Evolutionary conservation across 2,329 filamentous ascomycete species (phyloP), one percentile per base, ranked within the genome.

Genomic region (Scorias spongiosa): DNA sequence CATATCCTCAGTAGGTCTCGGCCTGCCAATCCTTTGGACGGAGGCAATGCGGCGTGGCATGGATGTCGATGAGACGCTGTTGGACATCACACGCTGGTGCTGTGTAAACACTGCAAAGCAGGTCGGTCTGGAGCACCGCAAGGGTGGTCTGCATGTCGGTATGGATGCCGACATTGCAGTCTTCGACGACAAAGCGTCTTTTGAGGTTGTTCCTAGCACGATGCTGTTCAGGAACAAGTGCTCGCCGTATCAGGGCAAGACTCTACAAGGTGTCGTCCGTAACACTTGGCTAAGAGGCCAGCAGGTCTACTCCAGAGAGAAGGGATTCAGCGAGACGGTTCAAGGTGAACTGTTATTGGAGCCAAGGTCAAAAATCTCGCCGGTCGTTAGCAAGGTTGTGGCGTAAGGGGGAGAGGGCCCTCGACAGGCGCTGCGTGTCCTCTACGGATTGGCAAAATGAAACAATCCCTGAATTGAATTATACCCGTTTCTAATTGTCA

Each of bases 141-240:
- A 95, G 67, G 88, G 88, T n/a, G 80, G 80, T 42, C 65, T 95
- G 36, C 74, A 72, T 46, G 81, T 78, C 0, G 89, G 89, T 0
- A 81, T 86, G 64, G 89, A 96, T 63, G 89, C 81, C 1, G 89
- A 96, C 59, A 73, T 96, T 38, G 91, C 85, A 54, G 80, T 96
- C 12, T 95, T 96, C 59, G 89, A 96, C 59, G 86, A 93, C 49
- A 66, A 72, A n/a, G 78, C 77, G 17, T 73, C 75, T 52, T 98
- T 89, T 73, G 73, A 78, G 18, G 79, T 72, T 43, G 65, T 66
- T 57, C 64, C 57, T n/a, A 78, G 75, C 48, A 85, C 86, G 41
- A 93, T 98, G 87, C 74, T 91, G 52, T 98, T 93, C 75, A 80
- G 86, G 63, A 94, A 95, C 64, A 85, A 86, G 57, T 88, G 86